These are phyloP conservation scores for Coniochaeta sp. DNA, from an alignment of 2,329 filamentous ascomycete species.

Conservation along the genomic window DNA sequence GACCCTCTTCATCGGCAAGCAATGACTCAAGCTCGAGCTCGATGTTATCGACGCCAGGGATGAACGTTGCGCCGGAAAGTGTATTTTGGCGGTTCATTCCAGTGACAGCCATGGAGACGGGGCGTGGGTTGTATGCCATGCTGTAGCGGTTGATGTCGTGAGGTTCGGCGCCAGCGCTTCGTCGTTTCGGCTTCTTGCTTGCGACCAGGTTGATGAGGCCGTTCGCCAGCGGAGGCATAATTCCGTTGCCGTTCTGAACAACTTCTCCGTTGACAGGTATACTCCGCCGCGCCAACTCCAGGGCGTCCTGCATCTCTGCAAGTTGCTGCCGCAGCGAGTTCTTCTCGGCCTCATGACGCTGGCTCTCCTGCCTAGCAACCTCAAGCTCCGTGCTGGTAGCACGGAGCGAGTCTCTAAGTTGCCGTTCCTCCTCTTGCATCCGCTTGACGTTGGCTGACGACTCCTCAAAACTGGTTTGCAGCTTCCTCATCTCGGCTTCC, in stretches of 20 bases:
- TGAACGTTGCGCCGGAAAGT: constrained; percentile 67
- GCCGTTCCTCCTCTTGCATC: constrained; percentile 88
- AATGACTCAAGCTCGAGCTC: constrained; percentile 92
- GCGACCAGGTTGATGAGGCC: constrained; percentile 95
- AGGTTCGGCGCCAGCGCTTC: constrained; percentile 82
- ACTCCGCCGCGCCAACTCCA: constrained; percentile 77
- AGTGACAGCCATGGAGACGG: constrained; percentile 89
- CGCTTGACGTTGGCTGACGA: constrained; percentile 85
- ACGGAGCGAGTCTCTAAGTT: constrained; percentile 74
- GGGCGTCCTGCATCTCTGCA: constrained; percentile 81
- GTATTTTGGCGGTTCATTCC: constrained; percentile 52
- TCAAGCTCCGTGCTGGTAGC: constrained; percentile 76
- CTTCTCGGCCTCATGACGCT: constrained; percentile 78
- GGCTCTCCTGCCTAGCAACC: constrained; percentile 65
- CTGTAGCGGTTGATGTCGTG: constrained; percentile 87
- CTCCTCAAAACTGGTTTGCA: constrained; percentile 85
- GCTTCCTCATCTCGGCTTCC: constrained; percentile 91
- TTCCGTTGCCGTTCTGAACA: constrained; percentile 49
- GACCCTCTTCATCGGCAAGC: constrained; percentile 86
- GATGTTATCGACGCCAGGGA: constrained; percentile 78
- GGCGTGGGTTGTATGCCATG: constrained; percentile 84
- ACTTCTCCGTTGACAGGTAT: constrained; percentile 66
- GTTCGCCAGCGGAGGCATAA: constrained; percentile 48
- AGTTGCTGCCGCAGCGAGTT: constrained; percentile 79
- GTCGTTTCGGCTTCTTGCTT: constrained; percentile 92